These are phyloP conservation scores for Lactarius sanguifluus DNA, from an alignment of 768 basidiomycete species.

Conservation along the genomic window DNA sequence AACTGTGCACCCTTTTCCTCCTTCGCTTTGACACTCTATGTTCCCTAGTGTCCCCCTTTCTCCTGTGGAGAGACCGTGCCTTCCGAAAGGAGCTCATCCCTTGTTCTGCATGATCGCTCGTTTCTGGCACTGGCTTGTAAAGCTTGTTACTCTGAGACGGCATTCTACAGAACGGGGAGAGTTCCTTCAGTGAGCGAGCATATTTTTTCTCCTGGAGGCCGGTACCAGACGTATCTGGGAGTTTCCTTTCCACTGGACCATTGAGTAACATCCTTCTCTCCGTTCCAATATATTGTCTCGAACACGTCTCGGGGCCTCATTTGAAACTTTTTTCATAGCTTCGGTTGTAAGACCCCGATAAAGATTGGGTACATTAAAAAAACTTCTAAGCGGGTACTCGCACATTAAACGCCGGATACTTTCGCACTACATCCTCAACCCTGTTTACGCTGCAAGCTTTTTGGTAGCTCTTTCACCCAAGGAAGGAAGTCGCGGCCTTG, in stretches of 20 bases:
- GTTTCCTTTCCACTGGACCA: neutral
- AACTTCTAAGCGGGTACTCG: conserved; percentile 18
- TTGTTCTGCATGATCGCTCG: conserved; percentile 14
- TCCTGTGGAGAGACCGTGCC: conserved; percentile 11
- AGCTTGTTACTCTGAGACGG: conserved; percentile 14
- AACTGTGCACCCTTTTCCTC: neutral
- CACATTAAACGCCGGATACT: conserved; percentile 15
- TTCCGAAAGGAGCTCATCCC: conserved; percentile 11
- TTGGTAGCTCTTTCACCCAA: conserved; percentile 79
- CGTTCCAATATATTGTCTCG: conserved; percentile 2
- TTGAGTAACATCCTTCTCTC: neutral
- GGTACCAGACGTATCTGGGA: neutral
- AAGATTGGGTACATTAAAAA: conserved; percentile 18
- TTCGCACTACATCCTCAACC: conserved; percentile 35
- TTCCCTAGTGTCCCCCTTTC: neutral
- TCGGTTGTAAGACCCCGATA: neutral
- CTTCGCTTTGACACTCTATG: neutral
- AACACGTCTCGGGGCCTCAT: conserved; percentile 4
- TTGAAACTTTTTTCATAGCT: neutral
- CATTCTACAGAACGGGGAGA: conserved; percentile 30
- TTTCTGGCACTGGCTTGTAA: conserved; percentile 20
- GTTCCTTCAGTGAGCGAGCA: conserved; percentile 19
- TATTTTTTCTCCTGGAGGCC: conserved; percentile 9
- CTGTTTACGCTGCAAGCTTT: conserved; percentile 73
- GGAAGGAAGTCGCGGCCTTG: conserved; percentile 89